Base-by-base conservation (phyloP, 1,284 basidiomycete genomes). In the Ceratobasidium sp. region DNA sequence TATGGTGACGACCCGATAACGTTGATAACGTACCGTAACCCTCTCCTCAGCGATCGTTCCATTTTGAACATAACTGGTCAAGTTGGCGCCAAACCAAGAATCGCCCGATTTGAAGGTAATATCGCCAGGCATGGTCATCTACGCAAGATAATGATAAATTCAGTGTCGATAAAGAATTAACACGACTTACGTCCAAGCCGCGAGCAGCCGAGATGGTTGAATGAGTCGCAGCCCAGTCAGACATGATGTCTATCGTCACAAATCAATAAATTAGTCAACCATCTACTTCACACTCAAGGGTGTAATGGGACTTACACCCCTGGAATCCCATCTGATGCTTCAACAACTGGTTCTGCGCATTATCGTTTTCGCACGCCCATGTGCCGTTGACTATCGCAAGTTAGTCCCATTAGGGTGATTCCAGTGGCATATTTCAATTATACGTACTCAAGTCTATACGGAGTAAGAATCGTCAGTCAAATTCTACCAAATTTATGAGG, bases 341-440 rank as follows among this genome's bases (percentile, higher is more conserved):
- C 71, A 95, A 81, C 42, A 94, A 82, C 68, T 87, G 84, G 79
- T 93, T 94, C 76, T 93, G 78, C 42, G 87, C 82, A 73, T 87
- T 84, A 75, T 87, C 83, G 75, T 92, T 93, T 76, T 92, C 87
- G 77, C 92, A 94, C 0, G 91, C 88, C 71, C 87, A 91, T 0
- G 89, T 91, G 38, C 86, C 86, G 77, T 95, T 94, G 75, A 94
- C 69, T 69, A 29, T 27, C 17, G 22, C 15, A 27, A 29, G n/a
- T 15, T 47, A 8, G n/a, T 22, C 13, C n/a, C n/a, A n/a, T n/a
- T n/a, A n/a, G n/a, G n/a, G n/a, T n/a, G n/a, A n/a, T n/a, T n/a
- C n/a, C n/a, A n/a, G n/a, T n/a, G n/a, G n/a, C n/a, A n/a, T n/a
- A n/a, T n/a, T n/a, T n/a, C n/a, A n/a, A n/a, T n/a, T n/a, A n/a